Conservation (phyloP, 129 eudicot species). For the Artemisia tridentata region DNA sequence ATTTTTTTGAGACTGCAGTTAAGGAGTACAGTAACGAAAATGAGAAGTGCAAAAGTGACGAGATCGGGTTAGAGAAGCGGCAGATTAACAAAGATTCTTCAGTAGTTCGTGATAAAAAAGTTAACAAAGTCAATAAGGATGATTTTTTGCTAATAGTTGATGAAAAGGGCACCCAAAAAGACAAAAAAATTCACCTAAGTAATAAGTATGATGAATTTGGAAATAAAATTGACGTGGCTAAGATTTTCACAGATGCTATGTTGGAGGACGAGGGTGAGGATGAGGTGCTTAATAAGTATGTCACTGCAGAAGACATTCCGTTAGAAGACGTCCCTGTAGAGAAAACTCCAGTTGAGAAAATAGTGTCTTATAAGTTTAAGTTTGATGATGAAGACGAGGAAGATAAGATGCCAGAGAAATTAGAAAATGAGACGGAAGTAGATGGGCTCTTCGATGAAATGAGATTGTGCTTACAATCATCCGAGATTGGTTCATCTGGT, state of each 20-base stretch:
- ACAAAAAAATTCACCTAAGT: background rate
- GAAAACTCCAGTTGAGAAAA: constrained; percentile 11
- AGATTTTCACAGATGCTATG: constrained; percentile 35
- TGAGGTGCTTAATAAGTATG: constrained; percentile 6
- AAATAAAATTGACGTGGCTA: constrained; percentile 22
- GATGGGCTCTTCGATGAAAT: constrained; percentile 48
- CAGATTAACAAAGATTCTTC: constrained; percentile 9
- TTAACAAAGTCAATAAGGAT: background rate
- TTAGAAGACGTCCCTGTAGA: constrained; percentile 8
- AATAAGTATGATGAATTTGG: constrained; percentile 9
- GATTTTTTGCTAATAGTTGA: constrained; percentile 9
- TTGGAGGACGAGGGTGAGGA: constrained; percentile 31
- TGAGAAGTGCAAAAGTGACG: constrained; percentile 12
- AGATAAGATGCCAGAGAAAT: constrained; percentile 18
- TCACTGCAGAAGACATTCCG: constrained; percentile 9
- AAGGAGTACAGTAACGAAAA: background rate
- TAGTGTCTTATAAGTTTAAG: constrained; percentile 40
- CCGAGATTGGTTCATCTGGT: constrained; percentile 30
- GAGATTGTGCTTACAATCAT: constrained; percentile 32
- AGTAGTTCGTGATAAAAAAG: no score
- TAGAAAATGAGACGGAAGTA: constrained; percentile 39
- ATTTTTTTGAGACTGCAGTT: background rate
- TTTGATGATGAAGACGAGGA: constrained; percentile 48
- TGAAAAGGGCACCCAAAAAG: constrained; percentile 10
- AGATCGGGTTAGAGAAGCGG: constrained; percentile 27